Evolutionary conservation across 176 grass and related monocot species (phyloP).

Genomic region (Carex myosuroides): DNA sequence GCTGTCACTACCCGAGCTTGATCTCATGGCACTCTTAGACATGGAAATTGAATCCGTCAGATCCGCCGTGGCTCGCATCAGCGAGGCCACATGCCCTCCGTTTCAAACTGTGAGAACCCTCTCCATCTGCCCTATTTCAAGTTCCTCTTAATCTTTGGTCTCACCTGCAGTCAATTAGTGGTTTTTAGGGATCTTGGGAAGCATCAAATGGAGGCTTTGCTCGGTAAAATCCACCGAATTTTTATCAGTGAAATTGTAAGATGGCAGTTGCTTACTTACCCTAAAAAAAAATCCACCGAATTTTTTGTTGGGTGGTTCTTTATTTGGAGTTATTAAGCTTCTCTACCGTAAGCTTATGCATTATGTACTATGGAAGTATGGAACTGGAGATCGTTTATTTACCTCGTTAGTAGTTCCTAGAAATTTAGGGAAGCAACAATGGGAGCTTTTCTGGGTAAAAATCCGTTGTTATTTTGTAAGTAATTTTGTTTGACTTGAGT

Average conservation of each 20-base stretch:
- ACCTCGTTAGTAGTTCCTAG: background rate
- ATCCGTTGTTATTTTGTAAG: background rate
- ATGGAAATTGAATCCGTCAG: constrained; percentile 37
- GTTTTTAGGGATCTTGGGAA: background rate
- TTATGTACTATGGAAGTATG: too few species aligned
- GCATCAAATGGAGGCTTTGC: background rate
- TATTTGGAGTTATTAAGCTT: background rate
- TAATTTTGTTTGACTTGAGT: background rate
- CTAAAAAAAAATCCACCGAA: background rate
- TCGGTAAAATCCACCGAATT: background rate
- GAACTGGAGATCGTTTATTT: background rate
- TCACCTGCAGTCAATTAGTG: background rate
- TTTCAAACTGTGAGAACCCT: constrained; percentile 54
- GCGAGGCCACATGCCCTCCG: constrained; percentile 70
- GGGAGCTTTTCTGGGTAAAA: background rate
- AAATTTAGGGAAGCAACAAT: background rate
- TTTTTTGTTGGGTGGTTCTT: background rate
- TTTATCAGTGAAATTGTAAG: too few species aligned
- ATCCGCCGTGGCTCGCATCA: constrained; percentile 50
- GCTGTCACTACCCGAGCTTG: constrained; percentile 80
- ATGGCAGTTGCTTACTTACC: too few species aligned
- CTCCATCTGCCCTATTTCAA: background rate
- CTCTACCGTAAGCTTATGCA: too few species aligned
- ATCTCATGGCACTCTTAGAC: constrained; percentile 68
- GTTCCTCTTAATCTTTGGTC: background rate